phyloP scores from a whole-genome alignment of 371 early-diverging fungal genomes.

The Apophysomyces trapeziformis region DNA sequence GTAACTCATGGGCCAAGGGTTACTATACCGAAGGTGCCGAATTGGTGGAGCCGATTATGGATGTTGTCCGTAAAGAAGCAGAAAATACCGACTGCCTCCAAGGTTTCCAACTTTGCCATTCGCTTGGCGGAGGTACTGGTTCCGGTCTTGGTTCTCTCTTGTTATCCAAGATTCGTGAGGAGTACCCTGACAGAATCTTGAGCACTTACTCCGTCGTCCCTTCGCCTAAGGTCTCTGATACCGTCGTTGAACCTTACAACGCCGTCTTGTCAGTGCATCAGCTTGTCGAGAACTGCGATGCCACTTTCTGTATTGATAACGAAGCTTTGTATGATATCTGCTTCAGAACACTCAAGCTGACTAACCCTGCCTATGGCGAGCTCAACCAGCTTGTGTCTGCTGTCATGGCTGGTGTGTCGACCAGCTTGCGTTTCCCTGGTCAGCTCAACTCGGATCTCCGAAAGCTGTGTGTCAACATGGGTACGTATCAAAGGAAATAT shows the following conservation, averaged over 20 bases:
- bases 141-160: conserved; percentile 86
- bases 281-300: conserved; percentile 88
- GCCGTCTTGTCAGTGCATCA: conserved; percentile 85
- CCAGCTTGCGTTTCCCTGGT: conserved; percentile 97
- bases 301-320: conserved; percentile 98
- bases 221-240: conserved; percentile 87
- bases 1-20: conserved; percentile 86
- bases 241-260: conserved; percentile 92
- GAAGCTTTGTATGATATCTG: conserved; percentile 93
- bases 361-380: conserved; percentile 77
- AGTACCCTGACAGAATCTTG: conserved; percentile 91
- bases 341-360: conserved; percentile 77
- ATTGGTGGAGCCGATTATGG: conserved; percentile 78
- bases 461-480: conserved; percentile 97
- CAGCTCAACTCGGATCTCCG: conserved; percentile 97
- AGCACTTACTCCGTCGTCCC: conserved; percentile 94
- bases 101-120: conserved; percentile 87
- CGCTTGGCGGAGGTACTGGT: conserved; percentile 88
- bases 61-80: conserved; percentile 82
- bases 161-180: conserved; percentile 85
- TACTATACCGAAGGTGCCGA: conserved; percentile 92
- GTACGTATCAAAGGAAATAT: conserved; percentile 24
- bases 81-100: conserved; percentile 83
- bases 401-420: conserved; percentile 95
- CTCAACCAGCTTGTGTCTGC: conserved; percentile 80